phyloP scores from a whole-genome alignment of 805 yeast genomes.

The Ogataea polymorpha region DNA sequence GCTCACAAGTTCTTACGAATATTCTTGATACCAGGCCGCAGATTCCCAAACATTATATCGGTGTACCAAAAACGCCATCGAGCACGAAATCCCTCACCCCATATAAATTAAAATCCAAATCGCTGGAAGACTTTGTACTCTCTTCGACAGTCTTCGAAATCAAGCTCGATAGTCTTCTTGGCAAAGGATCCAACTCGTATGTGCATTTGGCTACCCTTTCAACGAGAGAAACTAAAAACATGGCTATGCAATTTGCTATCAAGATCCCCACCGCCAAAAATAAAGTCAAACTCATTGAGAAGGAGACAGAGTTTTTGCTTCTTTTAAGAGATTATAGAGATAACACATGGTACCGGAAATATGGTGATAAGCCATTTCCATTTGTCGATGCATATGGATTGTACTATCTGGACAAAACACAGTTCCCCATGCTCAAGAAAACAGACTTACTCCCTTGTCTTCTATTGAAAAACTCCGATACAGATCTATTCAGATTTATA shows the following conservation, averaged over 20 bases:
- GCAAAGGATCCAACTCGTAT: constrained; percentile 31
- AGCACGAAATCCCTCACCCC: not conserved
- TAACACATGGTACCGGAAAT: constrained; percentile 13
- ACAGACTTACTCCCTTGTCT: constrained; percentile 30
- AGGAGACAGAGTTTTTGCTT: constrained; percentile 26
- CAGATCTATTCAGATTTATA: constrained; percentile 27
- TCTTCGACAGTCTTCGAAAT: constrained; percentile 21
- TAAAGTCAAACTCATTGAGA: constrained; percentile 25
- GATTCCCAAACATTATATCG: not conserved
- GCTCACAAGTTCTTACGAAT: constrained; percentile 1
- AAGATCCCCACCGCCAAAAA: constrained; percentile 30
- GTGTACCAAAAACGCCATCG: not conserved
- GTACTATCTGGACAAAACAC: constrained; percentile 23
- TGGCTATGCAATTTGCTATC: constrained; percentile 21
- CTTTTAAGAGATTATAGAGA: constrained; percentile 19
- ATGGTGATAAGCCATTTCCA: constrained; percentile 16
- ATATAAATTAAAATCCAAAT: constrained; percentile 16
- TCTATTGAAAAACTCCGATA: constrained; percentile 28
- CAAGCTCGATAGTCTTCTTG: constrained; percentile 18
- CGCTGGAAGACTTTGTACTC: constrained; percentile 21
- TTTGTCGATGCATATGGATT: constrained; percentile 31
- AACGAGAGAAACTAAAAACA: constrained; percentile 7
- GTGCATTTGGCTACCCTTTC: constrained; percentile 24
- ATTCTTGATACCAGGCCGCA: constrained; percentile 1
- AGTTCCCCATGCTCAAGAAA: constrained; percentile 25